Evolutionary conservation across 176 grass and related monocot genomes (phyloP).

Genomic region (Elaeis guineensis): DNA sequence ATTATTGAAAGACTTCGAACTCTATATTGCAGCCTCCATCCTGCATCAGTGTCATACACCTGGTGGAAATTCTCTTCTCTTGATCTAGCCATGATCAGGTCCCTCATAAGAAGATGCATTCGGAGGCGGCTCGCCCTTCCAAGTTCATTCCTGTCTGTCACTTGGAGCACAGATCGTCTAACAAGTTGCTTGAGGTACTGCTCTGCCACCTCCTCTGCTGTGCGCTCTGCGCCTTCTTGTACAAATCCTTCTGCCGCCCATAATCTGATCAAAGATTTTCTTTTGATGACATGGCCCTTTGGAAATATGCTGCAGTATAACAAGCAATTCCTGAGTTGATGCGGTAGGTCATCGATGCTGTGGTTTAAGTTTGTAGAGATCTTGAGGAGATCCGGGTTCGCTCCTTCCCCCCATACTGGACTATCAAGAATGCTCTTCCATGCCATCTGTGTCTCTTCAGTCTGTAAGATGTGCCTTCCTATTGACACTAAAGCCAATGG

Average conservation of each 20-base stretch:
- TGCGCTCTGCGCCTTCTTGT: neutral
- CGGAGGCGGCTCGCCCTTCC: conserved; percentile 12
- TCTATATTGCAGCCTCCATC: too few species aligned
- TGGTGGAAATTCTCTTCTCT: conserved; percentile 14
- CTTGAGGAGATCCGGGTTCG: conserved; percentile 9
- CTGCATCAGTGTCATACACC: neutral
- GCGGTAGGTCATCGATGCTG: conserved; percentile 30
- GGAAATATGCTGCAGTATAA: conserved; percentile 45
- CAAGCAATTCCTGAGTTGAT: conserved; percentile 38
- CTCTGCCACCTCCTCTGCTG: conserved; percentile 19
- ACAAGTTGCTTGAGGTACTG: conserved; percentile 18
- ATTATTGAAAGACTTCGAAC: too few species aligned
- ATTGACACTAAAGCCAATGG: conserved; percentile 36
- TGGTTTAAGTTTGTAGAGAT: conserved; percentile 36
- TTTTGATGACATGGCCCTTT: conserved; percentile 28
- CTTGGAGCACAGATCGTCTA: conserved; percentile 14
- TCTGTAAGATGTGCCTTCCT: conserved; percentile 33
- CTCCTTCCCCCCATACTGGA: conserved; percentile 15
- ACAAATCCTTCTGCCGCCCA: conserved; percentile 53
- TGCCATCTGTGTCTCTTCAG: neutral
- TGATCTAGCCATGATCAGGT: conserved; percentile 11
- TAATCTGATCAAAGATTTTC: conserved; percentile 36
- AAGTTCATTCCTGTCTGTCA: conserved; percentile 5
- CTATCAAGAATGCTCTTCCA: conserved; percentile 44
- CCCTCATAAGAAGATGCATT: conserved; percentile 31